A percentile compares a stretch with the other conserved stretches of the same genome.
These are phyloP conservation scores for Cutaneotrichosporon daszewskae DNA, from an alignment of 1,284 basidiomycete genomes.

Conservation along the genomic window DNA sequence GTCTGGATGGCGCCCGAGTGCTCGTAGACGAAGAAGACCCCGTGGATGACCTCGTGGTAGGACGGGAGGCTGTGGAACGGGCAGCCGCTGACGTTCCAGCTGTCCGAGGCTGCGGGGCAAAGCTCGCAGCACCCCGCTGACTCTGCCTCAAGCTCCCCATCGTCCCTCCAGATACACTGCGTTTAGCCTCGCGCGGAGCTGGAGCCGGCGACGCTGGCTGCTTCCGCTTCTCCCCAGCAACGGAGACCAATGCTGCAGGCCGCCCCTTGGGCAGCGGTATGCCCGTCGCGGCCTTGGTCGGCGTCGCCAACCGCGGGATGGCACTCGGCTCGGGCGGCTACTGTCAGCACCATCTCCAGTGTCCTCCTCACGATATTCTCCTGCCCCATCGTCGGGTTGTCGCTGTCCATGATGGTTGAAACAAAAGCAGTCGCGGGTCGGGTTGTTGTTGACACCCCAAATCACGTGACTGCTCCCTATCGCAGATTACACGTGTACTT, in stretches of 20 bases:
- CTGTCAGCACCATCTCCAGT: not conserved
- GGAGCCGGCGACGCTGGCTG: constrained; percentile 24
- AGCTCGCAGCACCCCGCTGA: not conserved
- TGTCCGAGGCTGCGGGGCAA: constrained; percentile 29
- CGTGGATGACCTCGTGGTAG: no score
- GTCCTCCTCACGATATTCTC: constrained; percentile 27
- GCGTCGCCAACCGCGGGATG: constrained; percentile 29
- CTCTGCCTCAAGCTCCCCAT: not conserved
- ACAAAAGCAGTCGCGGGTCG: not conserved
- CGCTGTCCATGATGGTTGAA: not conserved
- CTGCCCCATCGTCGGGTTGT: constrained; percentile 24
- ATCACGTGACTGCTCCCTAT: constrained; percentile 12
- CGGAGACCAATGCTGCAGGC: not conserved
- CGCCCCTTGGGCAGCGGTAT: constrained; percentile 6
- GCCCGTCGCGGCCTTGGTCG: constrained; percentile 10
- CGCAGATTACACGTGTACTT: no score
- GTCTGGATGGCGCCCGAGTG: no score
- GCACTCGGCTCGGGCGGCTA: constrained; percentile 20
- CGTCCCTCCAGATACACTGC: constrained; percentile 18
- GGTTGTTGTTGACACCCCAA: constrained; percentile 3
- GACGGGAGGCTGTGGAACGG: no score
- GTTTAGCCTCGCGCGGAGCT: constrained; percentile 26
- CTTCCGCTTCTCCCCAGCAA: constrained; percentile 27
- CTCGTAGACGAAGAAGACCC: no score
- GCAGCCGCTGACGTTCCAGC: constrained; percentile 18